Evolutionary conservation across 331 rosid species (phyloP).

Genomic region (Pyracantha coccinea): DNA sequence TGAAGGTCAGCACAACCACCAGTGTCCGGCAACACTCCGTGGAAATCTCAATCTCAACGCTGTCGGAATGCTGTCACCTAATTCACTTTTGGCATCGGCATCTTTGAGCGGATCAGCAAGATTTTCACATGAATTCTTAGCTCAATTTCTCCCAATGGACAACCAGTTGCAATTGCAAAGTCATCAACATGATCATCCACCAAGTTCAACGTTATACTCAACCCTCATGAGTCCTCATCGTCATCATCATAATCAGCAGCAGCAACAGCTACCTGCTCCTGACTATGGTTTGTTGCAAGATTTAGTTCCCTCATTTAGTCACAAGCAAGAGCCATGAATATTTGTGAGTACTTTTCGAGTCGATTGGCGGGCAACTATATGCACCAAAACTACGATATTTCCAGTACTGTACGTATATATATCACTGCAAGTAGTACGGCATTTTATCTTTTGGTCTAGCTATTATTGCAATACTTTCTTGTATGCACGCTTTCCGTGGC

Average conservation of each 20-base stretch:
- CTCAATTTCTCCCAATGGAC: conserved; percentile 53
- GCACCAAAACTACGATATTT: neutral
- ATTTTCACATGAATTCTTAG: conserved; percentile 60
- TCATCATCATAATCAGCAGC: conserved; percentile 23
- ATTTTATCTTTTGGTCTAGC: neutral
- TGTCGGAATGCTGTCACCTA: conserved; percentile 32
- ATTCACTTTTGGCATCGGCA: neutral
- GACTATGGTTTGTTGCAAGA: conserved; percentile 77
- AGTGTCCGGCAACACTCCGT: conserved; percentile 76
- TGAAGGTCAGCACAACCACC: conserved; percentile 94
- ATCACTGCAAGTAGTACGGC: neutral
- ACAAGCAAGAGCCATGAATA: conserved; percentile 41
- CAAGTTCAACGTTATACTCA: conserved; percentile 32
- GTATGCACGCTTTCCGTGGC: neutral
- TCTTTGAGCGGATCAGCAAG: conserved; percentile 5
- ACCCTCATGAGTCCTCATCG: conserved; percentile 17
- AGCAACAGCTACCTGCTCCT: conserved; percentile 35
- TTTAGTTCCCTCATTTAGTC: conserved; percentile 43
- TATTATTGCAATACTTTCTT: neutral
- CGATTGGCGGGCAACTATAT: neutral
- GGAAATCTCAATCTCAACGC: conserved; percentile 39
- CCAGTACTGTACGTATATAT: neutral
- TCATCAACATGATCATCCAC: conserved; percentile 13
- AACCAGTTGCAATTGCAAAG: neutral
- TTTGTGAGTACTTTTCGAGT: neutral